Evolutionary conservation across 1,284 basidiomycete species (phyloP).

Genomic region (Tilletia horrida): DNA sequence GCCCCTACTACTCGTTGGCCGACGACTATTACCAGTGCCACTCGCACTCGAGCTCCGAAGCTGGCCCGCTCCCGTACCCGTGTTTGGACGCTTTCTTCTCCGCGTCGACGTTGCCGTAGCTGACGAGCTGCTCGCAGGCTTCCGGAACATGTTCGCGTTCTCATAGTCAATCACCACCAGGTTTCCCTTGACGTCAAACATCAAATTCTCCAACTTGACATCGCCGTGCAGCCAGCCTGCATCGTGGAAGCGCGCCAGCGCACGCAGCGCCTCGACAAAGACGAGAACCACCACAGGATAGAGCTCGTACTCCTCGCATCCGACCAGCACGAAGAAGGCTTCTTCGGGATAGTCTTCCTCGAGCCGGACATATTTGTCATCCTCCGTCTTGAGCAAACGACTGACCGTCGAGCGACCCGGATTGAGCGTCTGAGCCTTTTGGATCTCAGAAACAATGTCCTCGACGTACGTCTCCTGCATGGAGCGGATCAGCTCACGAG

Average conservation of each 20-base stretch:
- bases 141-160: constrained; percentile 50
- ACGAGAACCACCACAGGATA: constrained; percentile 43
- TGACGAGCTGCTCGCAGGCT: constrained; percentile 38
- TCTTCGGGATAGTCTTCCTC: constrained; percentile 54
- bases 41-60: too few relatives aligned
- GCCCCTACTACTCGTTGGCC: too few relatives aligned
- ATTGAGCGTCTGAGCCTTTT: constrained; percentile 51
- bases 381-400: constrained; percentile 44
- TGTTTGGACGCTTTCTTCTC: too few relatives aligned
- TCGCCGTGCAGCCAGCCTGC: constrained; percentile 53
- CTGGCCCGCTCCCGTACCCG: too few relatives aligned
- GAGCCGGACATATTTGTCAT: constrained; percentile 46
- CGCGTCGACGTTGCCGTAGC: constrained; percentile 19
- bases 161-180: constrained; percentile 53
- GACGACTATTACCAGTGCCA: too few relatives aligned
- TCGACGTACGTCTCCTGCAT: constrained; percentile 46
- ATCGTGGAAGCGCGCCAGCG: constrained; percentile 42
- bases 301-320: constrained; percentile 48
- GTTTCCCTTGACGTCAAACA: constrained; percentile 43
- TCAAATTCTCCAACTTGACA: constrained; percentile 52
- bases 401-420: constrained; percentile 28
- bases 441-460: constrained; percentile 50
- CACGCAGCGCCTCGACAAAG: constrained; percentile 42
- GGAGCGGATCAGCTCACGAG: constrained; percentile 19
- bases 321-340: constrained; percentile 52